These are phyloP conservation scores for Zelonia costaricensis DNA, from an alignment of 208 protist genomes.

Conservation along the genomic window DNA sequence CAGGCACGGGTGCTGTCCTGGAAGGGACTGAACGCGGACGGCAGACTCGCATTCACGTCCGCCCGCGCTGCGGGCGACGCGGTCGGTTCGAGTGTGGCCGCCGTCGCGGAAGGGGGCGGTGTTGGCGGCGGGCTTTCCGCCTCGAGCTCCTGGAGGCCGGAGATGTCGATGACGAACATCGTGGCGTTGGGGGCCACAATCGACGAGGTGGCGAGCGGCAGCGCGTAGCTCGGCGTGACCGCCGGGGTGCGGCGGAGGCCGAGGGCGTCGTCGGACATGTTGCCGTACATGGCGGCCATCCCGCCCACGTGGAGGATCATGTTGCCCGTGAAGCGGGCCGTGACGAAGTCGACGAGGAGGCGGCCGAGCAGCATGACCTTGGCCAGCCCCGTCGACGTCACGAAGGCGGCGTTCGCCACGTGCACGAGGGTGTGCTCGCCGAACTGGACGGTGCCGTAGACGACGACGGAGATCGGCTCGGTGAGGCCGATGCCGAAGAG, in stretches of 20 bases:
- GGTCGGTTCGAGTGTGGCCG: not conserved
- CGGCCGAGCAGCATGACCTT: slow-evolving; percentile 54
- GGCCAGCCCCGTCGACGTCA: slow-evolving; percentile 42
- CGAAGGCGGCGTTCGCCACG: slow-evolving; percentile 41
- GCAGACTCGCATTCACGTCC: not conserved
- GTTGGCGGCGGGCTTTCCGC: not conserved
- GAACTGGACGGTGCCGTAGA: slow-evolving; percentile 59
- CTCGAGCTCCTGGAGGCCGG: slow-evolving; percentile 6
- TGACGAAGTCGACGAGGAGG: slow-evolving; percentile 34
- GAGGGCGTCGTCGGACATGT: slow-evolving; percentile 23
- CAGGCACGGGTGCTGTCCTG: not conserved
- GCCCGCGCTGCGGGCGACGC: no score
- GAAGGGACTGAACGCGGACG: not conserved
- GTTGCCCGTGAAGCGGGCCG: slow-evolving; percentile 45
- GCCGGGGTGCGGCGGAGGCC: slow-evolving; percentile 8
- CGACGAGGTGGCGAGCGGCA: slow-evolving; percentile 25
- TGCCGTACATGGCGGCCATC: slow-evolving; percentile 43
- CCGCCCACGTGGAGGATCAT: slow-evolving; percentile 47
- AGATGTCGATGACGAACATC: slow-evolving; percentile 39
- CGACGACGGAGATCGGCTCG: slow-evolving; percentile 32
- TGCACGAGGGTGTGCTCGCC: slow-evolving; percentile 39
- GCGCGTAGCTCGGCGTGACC: not conserved
- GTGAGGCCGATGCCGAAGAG: slow-evolving; percentile 21
- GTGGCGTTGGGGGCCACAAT: slow-evolving; percentile 39
- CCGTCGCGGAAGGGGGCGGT: not conserved